Conservation (phyloP, 176 grass and related monocot genomes). For the Rhynchospora pubera region DNA sequence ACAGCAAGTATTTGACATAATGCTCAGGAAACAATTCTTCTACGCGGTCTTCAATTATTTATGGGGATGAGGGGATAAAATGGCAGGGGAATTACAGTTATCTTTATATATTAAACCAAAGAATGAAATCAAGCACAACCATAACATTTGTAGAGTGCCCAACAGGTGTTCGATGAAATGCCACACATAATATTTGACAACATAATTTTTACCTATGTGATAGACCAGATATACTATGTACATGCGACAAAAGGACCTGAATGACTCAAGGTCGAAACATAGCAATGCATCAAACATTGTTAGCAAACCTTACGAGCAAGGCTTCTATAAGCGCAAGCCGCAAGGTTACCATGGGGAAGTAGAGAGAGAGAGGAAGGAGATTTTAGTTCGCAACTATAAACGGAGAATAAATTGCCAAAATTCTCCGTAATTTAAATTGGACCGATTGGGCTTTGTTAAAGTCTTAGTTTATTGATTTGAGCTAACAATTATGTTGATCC, state of each 20-base stretch:
- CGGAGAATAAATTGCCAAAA: background rate
- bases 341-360: conserved; percentile 17
- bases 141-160: background rate
- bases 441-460: background rate
- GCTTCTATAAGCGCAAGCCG: conserved; percentile 62
- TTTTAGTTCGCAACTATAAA: background rate
- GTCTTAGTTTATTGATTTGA: background rate
- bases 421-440: background rate
- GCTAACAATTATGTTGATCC: background rate
- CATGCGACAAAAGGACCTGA: background rate
- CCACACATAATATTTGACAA: background rate
- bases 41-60: background rate
- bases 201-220: too few relatives aligned
- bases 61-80: background rate
- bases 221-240: background rate
- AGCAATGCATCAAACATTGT: background rate
- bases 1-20: background rate
- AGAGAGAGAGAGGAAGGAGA: background rate
- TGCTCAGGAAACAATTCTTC: background rate
- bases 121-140: background rate
- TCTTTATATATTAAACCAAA: background rate
- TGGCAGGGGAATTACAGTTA: background rate
- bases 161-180: background rate
- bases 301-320: conserved; percentile 59
- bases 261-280: background rate